Evolutionary conservation across 345 rosid genomes (phyloP), one percentile per base, ranked within the genome.

Genomic region (Hibiscus syriacus): DNA sequence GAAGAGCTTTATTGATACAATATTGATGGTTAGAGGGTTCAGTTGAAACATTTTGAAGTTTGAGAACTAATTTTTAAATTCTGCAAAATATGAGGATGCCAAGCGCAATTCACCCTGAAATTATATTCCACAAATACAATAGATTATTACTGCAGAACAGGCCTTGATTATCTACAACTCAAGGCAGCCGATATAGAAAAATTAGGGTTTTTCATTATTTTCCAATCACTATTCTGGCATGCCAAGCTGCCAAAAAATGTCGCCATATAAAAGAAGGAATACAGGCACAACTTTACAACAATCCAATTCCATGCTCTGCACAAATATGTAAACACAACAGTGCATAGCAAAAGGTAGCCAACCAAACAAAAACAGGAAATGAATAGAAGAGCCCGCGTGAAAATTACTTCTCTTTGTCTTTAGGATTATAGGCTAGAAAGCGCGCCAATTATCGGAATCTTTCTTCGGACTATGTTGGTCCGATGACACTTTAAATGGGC

Each of bases 401-500:
- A 64, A 54, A 8, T 36, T 38, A 25, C 6, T 27, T 17, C 29
- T 46, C 25, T 55, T 68, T 34, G 20, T 1, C 6, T 26, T n/a
- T 23, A 3, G 12, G 16, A n/a, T 25, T 38, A 8, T 45, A 26
- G 38, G 68, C 85, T 84, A 87, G 81, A 87, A 84, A 53, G 90
- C 78, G 26, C 74, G 82, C 92, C 96, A 87, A 56, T 67, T 80
- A 58, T 85, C 90, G 41, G 88, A 81, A 74, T 73, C 75, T 77
- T 75, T 89, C 85, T 79, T 87, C 9, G 87, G 85, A 67, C 86
- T 79, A 43, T 74, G 83, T 73, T 73, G 74, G 25, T 81, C 90
- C 0, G 88, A 70, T 48, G 96, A 83, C 74, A 90, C 98, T 81
- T 89, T 93, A 68, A 93, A 93, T 8, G 97, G 92, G 55, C 87